These are phyloP conservation scores for Zancudomyces culisetae DNA, from an alignment of 371 early-diverging fungal species.

Conservation along the genomic window DNA sequence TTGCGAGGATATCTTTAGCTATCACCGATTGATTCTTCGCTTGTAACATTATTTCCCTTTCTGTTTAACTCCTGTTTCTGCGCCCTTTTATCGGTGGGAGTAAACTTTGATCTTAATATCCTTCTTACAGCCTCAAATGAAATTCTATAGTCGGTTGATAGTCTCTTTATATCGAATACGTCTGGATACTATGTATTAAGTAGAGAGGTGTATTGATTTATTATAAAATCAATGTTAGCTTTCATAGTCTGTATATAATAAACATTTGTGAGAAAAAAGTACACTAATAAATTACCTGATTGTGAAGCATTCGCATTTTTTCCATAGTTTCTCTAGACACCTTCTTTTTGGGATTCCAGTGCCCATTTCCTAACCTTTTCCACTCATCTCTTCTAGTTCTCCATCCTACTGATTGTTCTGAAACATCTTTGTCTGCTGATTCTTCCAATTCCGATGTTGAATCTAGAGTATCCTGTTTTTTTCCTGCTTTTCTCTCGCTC, in stretches of 20 bases:
- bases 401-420: too few species aligned
- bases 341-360: constrained; percentile 22
- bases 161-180: constrained; percentile 16
- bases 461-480: too few species aligned
- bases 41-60: too few species aligned
- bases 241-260: too few species aligned
- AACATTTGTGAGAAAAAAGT: too few species aligned
- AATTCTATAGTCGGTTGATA: constrained; percentile 22
- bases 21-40: too few species aligned
- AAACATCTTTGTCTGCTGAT: too few species aligned
- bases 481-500: too few species aligned
- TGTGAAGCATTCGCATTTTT: constrained; percentile 21
- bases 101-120: constrained; percentile 24
- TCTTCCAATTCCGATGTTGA: too few species aligned
- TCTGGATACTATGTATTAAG: constrained; percentile 17
- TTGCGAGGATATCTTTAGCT: too few species aligned
- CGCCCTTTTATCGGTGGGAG: constrained; percentile 10
- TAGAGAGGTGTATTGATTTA: not conserved
- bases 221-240: too few species aligned
- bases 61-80: too few species aligned
- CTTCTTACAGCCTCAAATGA: constrained; percentile 25
- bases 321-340: constrained; percentile 26
- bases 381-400: constrained; percentile 18
- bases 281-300: constrained; percentile 3
- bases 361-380: constrained; percentile 10